A percentile compares a stretch with the other conserved stretches of the same genome.
These are phyloP conservation scores for Cenchrus fungigraminus DNA, from an alignment of 176 grass and related monocot genomes.

Conservation along the genomic window DNA sequence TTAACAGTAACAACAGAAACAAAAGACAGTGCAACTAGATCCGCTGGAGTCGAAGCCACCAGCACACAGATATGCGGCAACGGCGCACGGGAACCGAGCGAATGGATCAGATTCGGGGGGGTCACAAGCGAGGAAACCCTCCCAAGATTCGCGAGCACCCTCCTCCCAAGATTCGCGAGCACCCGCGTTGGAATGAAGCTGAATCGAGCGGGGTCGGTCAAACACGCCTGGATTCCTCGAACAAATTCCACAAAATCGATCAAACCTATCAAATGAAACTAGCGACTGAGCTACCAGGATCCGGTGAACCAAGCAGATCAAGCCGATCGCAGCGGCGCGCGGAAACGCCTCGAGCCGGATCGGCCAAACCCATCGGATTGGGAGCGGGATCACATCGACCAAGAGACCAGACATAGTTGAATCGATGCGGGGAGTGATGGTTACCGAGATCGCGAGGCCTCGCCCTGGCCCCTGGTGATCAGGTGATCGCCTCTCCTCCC, in stretches of 20 bases:
- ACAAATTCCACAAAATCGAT: neutral
- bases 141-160: constrained; percentile 2
- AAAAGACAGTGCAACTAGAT: constrained; percentile 24
- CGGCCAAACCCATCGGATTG: neutral
- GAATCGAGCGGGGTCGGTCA: constrained; percentile 17
- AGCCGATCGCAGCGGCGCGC: neutral
- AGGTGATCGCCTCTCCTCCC: constrained; percentile 24
- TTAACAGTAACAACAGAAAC: neutral
- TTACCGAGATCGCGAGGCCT: constrained; percentile 44
- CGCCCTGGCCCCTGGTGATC: neutral
- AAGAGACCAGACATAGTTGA: neutral
- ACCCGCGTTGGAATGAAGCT: constrained; percentile 33
- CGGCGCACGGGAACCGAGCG: too few relatives aligned
- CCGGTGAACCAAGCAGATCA: neutral
- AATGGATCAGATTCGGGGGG: constrained; percentile 15
- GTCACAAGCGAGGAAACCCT: neutral
- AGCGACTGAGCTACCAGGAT: constrained; percentile 7
- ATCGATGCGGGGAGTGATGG: neutral
- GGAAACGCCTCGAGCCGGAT: neutral
- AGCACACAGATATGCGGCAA: constrained; percentile 29
- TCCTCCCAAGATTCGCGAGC: too few relatives aligned
- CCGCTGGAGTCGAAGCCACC: constrained; percentile 1
- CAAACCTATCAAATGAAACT: neutral
- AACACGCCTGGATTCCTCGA: constrained; percentile 22
- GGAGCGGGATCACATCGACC: neutral